Evolutionary conservation across 1,139 yeast species (phyloP), one percentile per base, ranked within the genome.

Genomic region (Saccharomyces hybrid): DNA sequence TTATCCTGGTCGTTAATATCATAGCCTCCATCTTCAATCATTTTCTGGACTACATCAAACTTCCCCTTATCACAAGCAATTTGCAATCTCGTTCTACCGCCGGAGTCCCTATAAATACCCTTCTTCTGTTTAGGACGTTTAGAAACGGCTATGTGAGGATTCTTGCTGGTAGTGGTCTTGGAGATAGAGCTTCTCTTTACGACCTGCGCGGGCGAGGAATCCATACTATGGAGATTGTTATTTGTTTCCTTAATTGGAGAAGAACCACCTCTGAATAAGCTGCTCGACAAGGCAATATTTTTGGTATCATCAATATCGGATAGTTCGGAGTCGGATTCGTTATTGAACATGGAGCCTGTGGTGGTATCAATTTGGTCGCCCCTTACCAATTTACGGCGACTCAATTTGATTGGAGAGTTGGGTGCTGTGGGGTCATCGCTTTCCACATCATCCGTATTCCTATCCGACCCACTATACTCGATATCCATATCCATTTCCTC

Each of bases 1-100:
- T 88, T 87, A 69, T 90, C 97, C 52, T 88, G 81, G 63, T 88
- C 96, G 66, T 90, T 86, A 1, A 91, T 85, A 67, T 83, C 82
- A 5, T 86, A 88, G 2, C 90, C 90, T 44, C 80, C 77, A 46
- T 64, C 65, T 19, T 74, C 78, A 9, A 90, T 73, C 25, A 85
- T 75, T 32, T 73, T 74, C 60, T 76, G 76, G 0, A 86, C 95
- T 44, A 82, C 82, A 1, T 78, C 81, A 53, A 77, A 73, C 60
- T 84, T 81, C 0, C 97, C 96, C 62, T 85, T 83, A 53, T 86
- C 91, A 67, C 97, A 89, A 19, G 89, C 84, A 58, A 90, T 78
- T 68, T 89, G 97, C 38, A 90, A 73, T 52, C 83, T 75, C 0
- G 90, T 78, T 53, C 96, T 78, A n/a, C 98, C 98, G 54, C 90